A percentile compares a stretch with the other conserved stretches of the same genome.
These are phyloP conservation scores for Ailanthus altissimus DNA, from an alignment of 345 rosid species.

Conservation along the genomic window DNA sequence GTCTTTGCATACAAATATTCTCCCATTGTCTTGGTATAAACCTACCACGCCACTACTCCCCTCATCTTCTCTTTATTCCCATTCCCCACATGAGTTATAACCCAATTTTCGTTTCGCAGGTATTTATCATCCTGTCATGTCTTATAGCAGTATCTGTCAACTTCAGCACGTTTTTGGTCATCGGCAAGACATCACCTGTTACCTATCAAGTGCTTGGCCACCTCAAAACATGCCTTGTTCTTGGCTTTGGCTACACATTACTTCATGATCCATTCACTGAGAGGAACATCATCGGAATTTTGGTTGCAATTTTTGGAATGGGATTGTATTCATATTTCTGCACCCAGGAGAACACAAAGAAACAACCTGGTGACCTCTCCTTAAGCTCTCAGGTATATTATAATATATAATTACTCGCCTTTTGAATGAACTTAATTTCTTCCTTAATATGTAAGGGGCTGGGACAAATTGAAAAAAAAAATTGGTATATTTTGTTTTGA, in stretches of 20 bases:
- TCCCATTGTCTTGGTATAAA: conserved; percentile 68
- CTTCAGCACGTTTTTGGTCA: conserved; percentile 95
- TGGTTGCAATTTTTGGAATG: conserved; percentile 88
- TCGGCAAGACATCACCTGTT: conserved; percentile 98
- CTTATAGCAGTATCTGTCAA: conserved; percentile 90
- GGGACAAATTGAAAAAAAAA: neutral
- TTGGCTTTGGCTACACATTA: conserved; percentile 82
- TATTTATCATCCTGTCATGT: conserved; percentile 80
- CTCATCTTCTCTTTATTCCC: neutral
- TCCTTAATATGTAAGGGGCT: neutral
- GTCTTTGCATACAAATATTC: conserved; percentile 87
- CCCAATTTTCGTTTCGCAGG: conserved; percentile 43
- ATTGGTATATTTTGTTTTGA: neutral
- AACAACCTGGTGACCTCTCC: conserved; percentile 57
- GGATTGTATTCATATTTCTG: conserved; percentile 89
- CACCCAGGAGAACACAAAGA: conserved; percentile 75
- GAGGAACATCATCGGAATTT: conserved; percentile 83
- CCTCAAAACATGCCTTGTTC: conserved; percentile 93
- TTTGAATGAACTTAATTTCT: too few species aligned
- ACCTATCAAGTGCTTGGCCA: conserved; percentile 99
- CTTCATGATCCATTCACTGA: conserved; percentile 87
- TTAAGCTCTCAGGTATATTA: conserved; percentile 53
- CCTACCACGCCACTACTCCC: too few species aligned
- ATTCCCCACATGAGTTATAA: neutral
- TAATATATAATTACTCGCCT: neutral